Evolutionary conservation across 371 early-diverging fungal genomes (phyloP), one percentile per base, ranked within the genome.

Genomic region (Nematocida ausubeli): DNA sequence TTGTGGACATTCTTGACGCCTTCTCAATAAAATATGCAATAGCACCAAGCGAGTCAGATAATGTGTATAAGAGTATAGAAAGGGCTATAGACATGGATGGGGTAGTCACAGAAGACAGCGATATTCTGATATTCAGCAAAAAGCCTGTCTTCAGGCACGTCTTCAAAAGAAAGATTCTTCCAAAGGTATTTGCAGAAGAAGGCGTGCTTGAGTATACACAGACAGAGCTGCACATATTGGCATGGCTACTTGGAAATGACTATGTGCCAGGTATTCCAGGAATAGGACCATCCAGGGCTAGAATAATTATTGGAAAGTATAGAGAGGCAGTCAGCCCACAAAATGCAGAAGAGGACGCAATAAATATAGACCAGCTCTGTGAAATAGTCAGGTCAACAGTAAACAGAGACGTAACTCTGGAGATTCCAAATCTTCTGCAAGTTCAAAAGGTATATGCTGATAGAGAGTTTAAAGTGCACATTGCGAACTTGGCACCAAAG

Each of bases 91-190:
- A 58, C 26, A 75, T 55, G 0, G 95, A 99, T 81, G 98, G 96
- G 0, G 92, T 98, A 47, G 89, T 98, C 50, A 94, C 97, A 0
- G 99, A 98, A 83, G 99, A 98, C 81, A 92, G 92, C 28, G 99
- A 99, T 85, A 92, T 95, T 2, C 92, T 98, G 79, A 84, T 96
- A 32, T 96, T 96, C 89, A 96, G 96, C 24, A 92, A 90, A 0
- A 86, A 85, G n/a, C 84, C 86, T 2, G 89, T 98, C 1, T 96
- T 92, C 83, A 92, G 91, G 81, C 92, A 99, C 84, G 90, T 96
- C 86, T 99, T 98, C 86, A 91, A 90, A 78, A 90, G 90, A 60
- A 89, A 89, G 78, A 90, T 91, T 81, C 90, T 85, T 80, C 92
- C 94, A 2, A 88, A 89, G 79, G 52, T 65, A 28, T 97, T 93